Base-by-base conservation (phyloP, 306 rosid genomes). In the Cucurbita pepo region DNA sequence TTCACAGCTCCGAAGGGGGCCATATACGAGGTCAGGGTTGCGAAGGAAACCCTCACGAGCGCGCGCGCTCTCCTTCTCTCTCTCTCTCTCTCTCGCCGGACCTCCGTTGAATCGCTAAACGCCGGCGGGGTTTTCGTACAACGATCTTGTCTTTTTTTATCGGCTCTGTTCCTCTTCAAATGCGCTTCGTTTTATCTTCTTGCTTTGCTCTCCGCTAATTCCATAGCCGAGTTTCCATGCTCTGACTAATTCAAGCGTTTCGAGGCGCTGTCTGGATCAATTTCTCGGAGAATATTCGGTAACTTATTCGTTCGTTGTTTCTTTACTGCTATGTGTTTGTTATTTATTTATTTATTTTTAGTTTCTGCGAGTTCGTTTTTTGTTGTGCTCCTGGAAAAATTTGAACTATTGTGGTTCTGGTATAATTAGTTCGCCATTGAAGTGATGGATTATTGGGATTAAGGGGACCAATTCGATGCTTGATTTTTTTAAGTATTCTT, bases 341-440 rank as follows among this genome's bases (percentile, higher is more conserved):
- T 50, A 14, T 48, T 50, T 4, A n/a, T 50, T 3, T 21, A 1
- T 36, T 48, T n/a, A n/a, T n/a, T 65, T 80, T 82, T 79, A 75
- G 71, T 18, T 64, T 67, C 56, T 47, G 41, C 6, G 56, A 45
- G 56, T 67, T 47, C 6, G 16, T 34, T 14, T 38, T 38, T 50
- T 51, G 41, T 69, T 51, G 5, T 4, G 19, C 38, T 13, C 47
- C 25, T 69, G 30, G 21, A 34, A 11, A 21, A 30, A 34, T 69
- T 51, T 25, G 18, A 69, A 4, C 13, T 50, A 2, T 51, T 50
- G 45, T 69, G 58, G 13, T 51, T 81, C 89, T 76, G 92, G 88
- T 82, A 83, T 81, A 51, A 75, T 71, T 70, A 87, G 90, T 88
- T 92, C 21, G 47, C 41, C 59, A 51, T 22, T 69, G 73, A 30